These are phyloP conservation scores for Aureobasidium sp. DNA, from an alignment of 2,329 filamentous ascomycete species.

Conservation along the genomic window DNA sequence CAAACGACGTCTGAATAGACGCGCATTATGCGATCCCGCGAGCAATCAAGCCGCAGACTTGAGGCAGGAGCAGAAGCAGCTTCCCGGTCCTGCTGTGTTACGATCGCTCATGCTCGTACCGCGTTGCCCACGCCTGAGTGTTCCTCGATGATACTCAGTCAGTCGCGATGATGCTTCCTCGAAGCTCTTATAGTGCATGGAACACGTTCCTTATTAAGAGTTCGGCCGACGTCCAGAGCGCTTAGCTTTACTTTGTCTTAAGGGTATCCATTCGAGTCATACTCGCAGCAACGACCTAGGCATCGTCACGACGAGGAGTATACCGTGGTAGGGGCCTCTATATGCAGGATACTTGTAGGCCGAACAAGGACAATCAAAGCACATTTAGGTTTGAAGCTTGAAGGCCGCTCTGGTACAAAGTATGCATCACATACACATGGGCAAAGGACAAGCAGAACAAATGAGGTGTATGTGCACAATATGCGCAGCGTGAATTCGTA, in stretches of 20 bases:
- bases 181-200: neutral
- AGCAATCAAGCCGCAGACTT: neutral
- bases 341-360: neutral
- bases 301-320: neutral
- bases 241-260: neutral
- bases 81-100: neutral
- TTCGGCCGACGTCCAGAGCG: neutral
- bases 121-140: neutral
- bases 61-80: neutral
- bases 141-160: neutral
- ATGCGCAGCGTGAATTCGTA: conserved; percentile 11
- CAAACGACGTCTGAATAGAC: neutral
- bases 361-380: neutral
- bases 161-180: neutral
- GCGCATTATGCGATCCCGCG: neutral
- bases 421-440: neutral
- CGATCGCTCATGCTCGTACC: neutral
- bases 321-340: neutral
- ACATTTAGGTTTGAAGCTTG: neutral
- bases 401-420: no score
- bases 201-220: neutral
- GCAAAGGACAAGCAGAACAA: neutral
- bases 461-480: conserved; percentile 1
- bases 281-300: neutral
- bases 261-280: neutral